phyloP scores from a whole-genome alignment of 2,329 filamentous ascomycete species.

The Trichoderma cornu-damae region DNA sequence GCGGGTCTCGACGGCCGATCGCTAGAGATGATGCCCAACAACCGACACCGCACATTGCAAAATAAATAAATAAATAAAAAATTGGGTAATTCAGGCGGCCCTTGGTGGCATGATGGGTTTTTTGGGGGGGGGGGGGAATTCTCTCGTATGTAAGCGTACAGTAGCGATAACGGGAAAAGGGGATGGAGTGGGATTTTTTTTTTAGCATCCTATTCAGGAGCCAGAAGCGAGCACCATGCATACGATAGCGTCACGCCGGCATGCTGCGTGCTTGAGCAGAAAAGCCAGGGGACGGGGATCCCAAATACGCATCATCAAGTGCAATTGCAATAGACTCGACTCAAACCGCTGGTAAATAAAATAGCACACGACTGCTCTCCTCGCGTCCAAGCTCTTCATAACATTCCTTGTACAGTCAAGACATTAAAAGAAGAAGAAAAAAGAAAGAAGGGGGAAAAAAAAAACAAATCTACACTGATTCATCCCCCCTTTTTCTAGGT shows the following conservation, averaged over 20 bases:
- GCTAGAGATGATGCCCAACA: slow-evolving; percentile 8
- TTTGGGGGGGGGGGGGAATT: no score
- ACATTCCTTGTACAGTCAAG: not conserved
- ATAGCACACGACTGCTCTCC: not conserved
- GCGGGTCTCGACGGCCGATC: slow-evolving; percentile 13
- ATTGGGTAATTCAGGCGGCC: not conserved
- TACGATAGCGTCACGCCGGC: not conserved
- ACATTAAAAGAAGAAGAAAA: not conserved
- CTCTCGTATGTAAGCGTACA: not conserved
- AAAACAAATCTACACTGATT: not conserved
- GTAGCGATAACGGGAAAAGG: not conserved
- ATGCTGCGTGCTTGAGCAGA: not conserved
- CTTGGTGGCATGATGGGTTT: not conserved
- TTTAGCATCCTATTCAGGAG: not conserved
- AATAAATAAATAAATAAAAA: no score
- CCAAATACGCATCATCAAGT: not conserved
- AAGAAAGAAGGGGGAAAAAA: no score
- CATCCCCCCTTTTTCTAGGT: not conserved
- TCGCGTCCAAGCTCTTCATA: not conserved
- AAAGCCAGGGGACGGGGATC: not conserved
- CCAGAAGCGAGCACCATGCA: not conserved
- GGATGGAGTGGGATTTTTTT: not conserved
- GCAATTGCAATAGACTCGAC: not conserved
- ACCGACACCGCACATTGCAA: slow-evolving; percentile 6
- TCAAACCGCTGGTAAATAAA: not conserved